Evolutionary conservation across 2,329 filamentous ascomycete genomes (phyloP), one percentile per base, ranked within the genome.

Genomic region (Trichophyton simii): DNA sequence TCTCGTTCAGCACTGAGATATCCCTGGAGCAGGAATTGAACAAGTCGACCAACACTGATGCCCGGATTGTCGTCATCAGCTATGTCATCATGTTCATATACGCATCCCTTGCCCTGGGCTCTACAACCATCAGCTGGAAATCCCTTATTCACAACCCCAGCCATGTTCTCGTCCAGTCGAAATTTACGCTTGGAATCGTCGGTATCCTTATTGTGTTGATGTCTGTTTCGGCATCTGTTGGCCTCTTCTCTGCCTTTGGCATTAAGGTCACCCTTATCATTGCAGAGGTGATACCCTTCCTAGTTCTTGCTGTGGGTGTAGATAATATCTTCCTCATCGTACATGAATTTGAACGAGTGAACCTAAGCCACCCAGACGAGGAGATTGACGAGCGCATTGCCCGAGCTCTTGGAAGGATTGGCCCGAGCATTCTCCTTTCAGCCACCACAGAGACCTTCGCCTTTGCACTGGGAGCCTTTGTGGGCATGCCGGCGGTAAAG

Each of bases 11-110:
- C 58, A 95, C 94, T 0, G 94, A 99, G 75, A 89, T 92, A 73
- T 96, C 91, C 73, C 78, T 99, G 64, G 92, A 97, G 72, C 83
- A 96, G 71, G 94, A 99, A 71, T 80, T 99, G 62, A 99, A 96
- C 78, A 96, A 97, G 76, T 95, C 91, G 42, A 96, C 91, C 58
- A 99, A 99, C 73, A 97, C 94, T 0, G 94, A 99, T 73, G 95
- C 92, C 52, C 96, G 92, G 73, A 99, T 99, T 68, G 85, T 99
- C 25, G 84, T 92, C 60, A 87, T 99, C 75, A 97, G 92, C 79
- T 99, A 99, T 76, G 82, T 97, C 65, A 89, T 96, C 77, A 99
- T 99, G 94, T 99, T 99, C 75, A 77, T 99, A 64, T 99, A 99
- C 71, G 94, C 91, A 3, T 97, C 92, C 4, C 77, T 99, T 60